Conservation (phyloP, 2,329 filamentous ascomycete species). For the Monilinia fructigena region DNA sequence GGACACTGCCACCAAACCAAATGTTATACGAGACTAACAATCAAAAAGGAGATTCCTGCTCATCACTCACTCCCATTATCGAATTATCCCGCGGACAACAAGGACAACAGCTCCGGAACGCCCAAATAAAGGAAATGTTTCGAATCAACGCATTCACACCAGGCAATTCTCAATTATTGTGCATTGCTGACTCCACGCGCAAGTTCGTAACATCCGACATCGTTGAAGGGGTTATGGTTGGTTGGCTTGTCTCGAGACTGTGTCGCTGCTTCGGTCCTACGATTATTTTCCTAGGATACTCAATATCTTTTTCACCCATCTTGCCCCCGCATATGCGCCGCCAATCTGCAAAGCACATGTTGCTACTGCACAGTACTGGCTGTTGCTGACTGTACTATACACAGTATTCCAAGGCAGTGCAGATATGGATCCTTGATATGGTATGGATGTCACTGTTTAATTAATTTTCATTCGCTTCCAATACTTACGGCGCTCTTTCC, state of each 20-base stretch:
- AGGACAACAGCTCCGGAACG: conserved; percentile 9
- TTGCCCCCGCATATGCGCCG: conserved; percentile 12
- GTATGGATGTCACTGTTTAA: background rate
- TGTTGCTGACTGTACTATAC: too few relatives aligned
- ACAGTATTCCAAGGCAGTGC: conserved; percentile 8
- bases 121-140: background rate
- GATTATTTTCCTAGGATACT: background rate
- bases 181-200: conserved; percentile 13
- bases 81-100: conserved; percentile 4
- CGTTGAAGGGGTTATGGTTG: background rate
- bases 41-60: background rate
- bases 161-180: background rate
- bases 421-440: conserved; percentile 10
- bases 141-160: background rate
- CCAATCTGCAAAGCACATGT: conserved; percentile 12
- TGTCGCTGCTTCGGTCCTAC: background rate
- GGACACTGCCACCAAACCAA: background rate
- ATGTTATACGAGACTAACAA: conserved; percentile 1
- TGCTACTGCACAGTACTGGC: background rate
- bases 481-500: background rate
- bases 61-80: background rate
- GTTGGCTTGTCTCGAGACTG: background rate
- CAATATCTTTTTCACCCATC: background rate
- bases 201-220: background rate
- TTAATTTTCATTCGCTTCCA: background rate